phyloP scores from a whole-genome alignment of 2,329 filamentous ascomycete species.

The Pseudocercospora pini-densiflorae region DNA sequence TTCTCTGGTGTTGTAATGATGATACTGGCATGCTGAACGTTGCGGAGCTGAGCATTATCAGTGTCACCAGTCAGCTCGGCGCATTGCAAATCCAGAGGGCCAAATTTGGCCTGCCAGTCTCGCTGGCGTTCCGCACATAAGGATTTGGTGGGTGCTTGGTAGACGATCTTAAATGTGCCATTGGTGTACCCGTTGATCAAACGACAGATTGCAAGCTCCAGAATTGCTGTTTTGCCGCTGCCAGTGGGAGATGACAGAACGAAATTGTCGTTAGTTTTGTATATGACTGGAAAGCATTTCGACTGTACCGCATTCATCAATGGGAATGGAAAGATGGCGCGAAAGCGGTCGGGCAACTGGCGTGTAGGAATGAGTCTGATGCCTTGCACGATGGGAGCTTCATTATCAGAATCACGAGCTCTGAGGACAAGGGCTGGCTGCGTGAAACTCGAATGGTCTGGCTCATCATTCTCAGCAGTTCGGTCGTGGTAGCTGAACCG shows the following conservation, averaged over 20 bases:
- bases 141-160: slow-evolving; percentile 83
- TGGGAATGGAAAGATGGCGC: slow-evolving; percentile 71
- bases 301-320: slow-evolving; percentile 85
- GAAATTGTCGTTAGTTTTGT: slow-evolving; percentile 72
- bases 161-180: slow-evolving; percentile 77
- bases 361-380: slow-evolving; percentile 64
- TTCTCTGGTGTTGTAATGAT: slow-evolving; percentile 90
- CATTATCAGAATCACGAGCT: not conserved
- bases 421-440: no score
- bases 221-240: slow-evolving; percentile 80
- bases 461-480: not conserved
- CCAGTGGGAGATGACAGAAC: slow-evolving; percentile 82
- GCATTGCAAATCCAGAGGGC: slow-evolving; percentile 67
- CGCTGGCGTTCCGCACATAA: slow-evolving; percentile 75
- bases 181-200: slow-evolving; percentile 62
- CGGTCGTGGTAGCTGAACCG: not conserved
- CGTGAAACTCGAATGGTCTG: not conserved
- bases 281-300: slow-evolving; percentile 72
- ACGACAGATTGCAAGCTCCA: slow-evolving; percentile 82
- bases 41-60: slow-evolving; percentile 66
- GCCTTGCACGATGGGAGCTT: slow-evolving; percentile 57
- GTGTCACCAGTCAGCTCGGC: slow-evolving; percentile 85
- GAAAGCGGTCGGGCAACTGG: slow-evolving; percentile 70
- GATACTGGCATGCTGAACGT: slow-evolving; percentile 75
- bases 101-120: slow-evolving; percentile 80